Base-by-base conservation (phyloP, 2,329 filamentous ascomycete species). In the Parascedosporium putredinis region DNA sequence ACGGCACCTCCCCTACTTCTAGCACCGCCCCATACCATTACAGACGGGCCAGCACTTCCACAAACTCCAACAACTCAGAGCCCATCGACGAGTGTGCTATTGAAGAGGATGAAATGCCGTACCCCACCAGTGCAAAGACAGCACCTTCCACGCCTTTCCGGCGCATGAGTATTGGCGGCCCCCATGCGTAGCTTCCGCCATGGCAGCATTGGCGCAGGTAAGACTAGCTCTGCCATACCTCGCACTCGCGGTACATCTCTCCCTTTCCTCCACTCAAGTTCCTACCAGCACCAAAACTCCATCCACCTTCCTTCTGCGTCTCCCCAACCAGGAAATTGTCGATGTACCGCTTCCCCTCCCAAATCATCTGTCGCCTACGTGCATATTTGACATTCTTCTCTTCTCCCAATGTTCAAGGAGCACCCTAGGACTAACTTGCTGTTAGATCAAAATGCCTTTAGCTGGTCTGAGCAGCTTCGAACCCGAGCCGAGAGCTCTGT, bases 391-490 rank as follows among this genome's bases (percentile, higher is more conserved):
- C n/a, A n/a, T n/a, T n/a, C n/a, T n/a, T n/a, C 23, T 20, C 5
- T 9, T 40, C 5, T 12, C 33, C 10, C 20, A 18, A n/a, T 34
- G 2, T 12, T 33, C n/a, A n/a, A 8, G 9, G n/a, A 20, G 20
- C 14, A 16, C 2, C n/a, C 12, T 16, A 23, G 24, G 22, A 14
- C 44, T 51, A 47, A 51, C 33, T 16, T n/a, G 20, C 45, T 33
- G 29, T 33, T 79, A 90, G 86, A 88, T 76, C 88, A 93, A 62
- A 63, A 66, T 76, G 88, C 87, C 67, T 95, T 94, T 78, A 95
- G 95, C 71, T 95, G 91, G 86, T 88, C 88, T 64, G 91, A 96
- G 73, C 90, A 95, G 73, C 81, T 96, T 75, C 88, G 89, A 67
- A 85, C 83, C 61, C 86, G 90, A 64, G 90, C 90, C 60, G 88